Conservation (phyloP, 2,329 filamentous ascomycete genomes). For the Ilyonectria destructans region DNA sequence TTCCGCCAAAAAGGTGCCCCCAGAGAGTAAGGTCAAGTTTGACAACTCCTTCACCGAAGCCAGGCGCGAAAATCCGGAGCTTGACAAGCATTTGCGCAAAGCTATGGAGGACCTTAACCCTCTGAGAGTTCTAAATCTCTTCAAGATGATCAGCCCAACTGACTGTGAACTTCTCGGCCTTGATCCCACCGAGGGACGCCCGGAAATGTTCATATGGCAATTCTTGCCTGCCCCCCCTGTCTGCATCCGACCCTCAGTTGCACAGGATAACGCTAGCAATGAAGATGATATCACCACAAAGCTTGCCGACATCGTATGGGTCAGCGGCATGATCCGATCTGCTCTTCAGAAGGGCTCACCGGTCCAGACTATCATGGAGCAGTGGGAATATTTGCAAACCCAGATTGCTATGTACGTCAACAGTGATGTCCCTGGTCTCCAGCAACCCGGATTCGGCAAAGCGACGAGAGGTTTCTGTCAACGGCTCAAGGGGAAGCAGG, state of each 20-base stretch:
- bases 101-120: constrained; percentile 96
- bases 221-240: constrained; percentile 95
- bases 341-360: constrained; percentile 88
- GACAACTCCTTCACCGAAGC: constrained; percentile 89
- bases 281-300: constrained; percentile 98
- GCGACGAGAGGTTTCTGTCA: constrained; percentile 95
- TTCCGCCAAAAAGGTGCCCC: constrained; percentile 86
- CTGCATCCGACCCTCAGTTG: constrained; percentile 93
- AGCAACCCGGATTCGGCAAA: constrained; percentile 89
- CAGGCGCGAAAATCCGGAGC: constrained; percentile 82
- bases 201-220: constrained; percentile 98
- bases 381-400: constrained; percentile 97
- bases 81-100: constrained; percentile 93
- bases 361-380: constrained; percentile 93
- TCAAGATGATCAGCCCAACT: constrained; percentile 86
- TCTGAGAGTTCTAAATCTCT: constrained; percentile 88
- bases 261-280: constrained; percentile 92
- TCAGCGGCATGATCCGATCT: constrained; percentile 88
- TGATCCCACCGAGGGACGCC: constrained; percentile 87
- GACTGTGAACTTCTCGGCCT: constrained; percentile 95
- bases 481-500: constrained; percentile 96
- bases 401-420: constrained; percentile 99
- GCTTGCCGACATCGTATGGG: constrained; percentile 95
- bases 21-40: constrained; percentile 86
- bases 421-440: constrained; percentile 93